Base-by-base conservation (phyloP, 495 filamentous ascomycete genomes). In the Penicillium taxi region DNA sequence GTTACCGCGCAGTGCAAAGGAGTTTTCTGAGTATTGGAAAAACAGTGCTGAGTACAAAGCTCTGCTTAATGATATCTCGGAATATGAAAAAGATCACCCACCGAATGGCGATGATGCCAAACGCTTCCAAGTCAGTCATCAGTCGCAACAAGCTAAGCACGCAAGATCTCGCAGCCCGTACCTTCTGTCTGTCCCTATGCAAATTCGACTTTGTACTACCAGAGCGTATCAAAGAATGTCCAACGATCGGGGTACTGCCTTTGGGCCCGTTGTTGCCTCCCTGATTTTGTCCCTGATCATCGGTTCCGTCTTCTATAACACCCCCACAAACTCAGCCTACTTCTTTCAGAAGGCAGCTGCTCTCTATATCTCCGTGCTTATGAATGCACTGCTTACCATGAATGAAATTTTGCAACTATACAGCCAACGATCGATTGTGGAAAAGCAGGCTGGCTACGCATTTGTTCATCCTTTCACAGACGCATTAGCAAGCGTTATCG, bases 291-390 rank as follows among this genome's bases (percentile, higher is more conserved):
- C 86, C 27, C 63, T 95, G 26, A 81, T 96, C 50, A 77, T 94
- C 50, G 78, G 81, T 17, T 82, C 76, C 37, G 80, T 94, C 30
- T 96, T 89, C 63, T 91, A 79, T 50, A 73, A 83, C 16, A 45
- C 47, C 2, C 55, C 55, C 3, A 36, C 41, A n/a, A 41, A 32
- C 11, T 40, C 47, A 9, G 36, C 20, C 12, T 50, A 42, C 11
- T 62, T 59, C 28, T 59, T 57, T 35, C 56, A 59, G 35, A 55
- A 53, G 26, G 86, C 83, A 16, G 82, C 81, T 36, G 67, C 91
- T 1, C 63, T 94, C 17, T 96, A 93, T 72, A 94, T 94, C 51
- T 82, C 85, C 24, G 77, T 90, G 43, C 70, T 95, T 1, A 53
- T 73, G 39, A 74, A 73, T 35, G 63, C 68, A 4, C 51, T 75